Evolutionary conservation across 148 eudicot genomes (phyloP), one percentile per base, ranked within the genome.

Genomic region (Fagopyrum esculentum): DNA sequence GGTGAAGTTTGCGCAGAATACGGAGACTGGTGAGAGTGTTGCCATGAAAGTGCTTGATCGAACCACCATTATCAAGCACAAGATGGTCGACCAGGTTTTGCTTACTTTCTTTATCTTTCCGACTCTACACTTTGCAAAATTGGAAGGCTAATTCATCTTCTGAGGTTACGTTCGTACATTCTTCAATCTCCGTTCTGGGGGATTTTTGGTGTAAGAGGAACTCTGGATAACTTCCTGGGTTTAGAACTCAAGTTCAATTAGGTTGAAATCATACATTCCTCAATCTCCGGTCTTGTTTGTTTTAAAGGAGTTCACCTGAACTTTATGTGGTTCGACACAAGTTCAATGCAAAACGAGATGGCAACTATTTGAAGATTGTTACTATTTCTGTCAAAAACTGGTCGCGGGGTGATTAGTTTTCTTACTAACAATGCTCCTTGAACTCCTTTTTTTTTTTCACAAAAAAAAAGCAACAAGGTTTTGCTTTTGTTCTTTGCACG

Each of bases 1-100:
- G 79, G 98, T 95, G 74, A 95, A 95, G 77, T 95, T 95, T 77
- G 98, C 97, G 2, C 98, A 95, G 82, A 95, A 95, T 45, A 95
- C 93, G 4, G 98, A 95, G 79, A 95, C 97, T 75, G 98, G 98
- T 22, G 98, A 92, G 69, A 95, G 98, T 83, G 98, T 95, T 29
- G 98, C 98, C 77, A 87, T 94, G 97, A 94, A 94, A 72, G 82
- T 94, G 49, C 92, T 94, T 75, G 98, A 91, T 90, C 87, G 96
- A 12, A 84, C 80, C 83, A 83, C 97, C 40, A 94, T 94, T 72
- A 81, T 91, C 77, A 91, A 91, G 85, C 96, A 94, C 80, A 94
- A 91, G 80, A 94, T 94, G 98, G 92, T 89, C 74, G 98, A 94
- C 9, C 98, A 94, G 98, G 98, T 94, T 47, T n/a, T 47, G 35